Conservation (phyloP, 345 rosid genomes). For the Boechera divaricarpa region DNA sequence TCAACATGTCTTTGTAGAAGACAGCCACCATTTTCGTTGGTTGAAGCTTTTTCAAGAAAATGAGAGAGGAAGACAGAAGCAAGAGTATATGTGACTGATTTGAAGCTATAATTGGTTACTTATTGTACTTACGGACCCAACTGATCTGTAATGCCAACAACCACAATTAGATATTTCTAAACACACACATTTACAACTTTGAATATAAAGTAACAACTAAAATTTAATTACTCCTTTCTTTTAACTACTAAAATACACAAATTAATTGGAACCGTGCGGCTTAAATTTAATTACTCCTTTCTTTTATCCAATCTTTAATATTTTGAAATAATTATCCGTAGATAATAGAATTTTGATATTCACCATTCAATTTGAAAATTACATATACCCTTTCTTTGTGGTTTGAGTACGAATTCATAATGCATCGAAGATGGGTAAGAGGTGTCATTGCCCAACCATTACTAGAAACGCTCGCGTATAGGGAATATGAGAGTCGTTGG, state of each 20-base stretch:
- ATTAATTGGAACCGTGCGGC: constrained; percentile 4
- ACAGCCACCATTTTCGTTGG: constrained; percentile 45
- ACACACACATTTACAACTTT: background rate
- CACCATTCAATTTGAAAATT: too few species aligned
- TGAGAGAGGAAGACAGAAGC: constrained; percentile 21
- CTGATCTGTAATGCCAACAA: constrained; percentile 42
- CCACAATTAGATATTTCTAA: constrained; percentile 24
- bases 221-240: background rate
- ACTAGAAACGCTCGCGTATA: background rate
- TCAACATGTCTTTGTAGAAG: constrained; percentile 48
- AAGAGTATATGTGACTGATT: constrained; percentile 19
- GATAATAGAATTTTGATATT: too few species aligned
- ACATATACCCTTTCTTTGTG: background rate
- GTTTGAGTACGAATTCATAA: background rate
- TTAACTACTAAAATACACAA: background rate
- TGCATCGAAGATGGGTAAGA: background rate
- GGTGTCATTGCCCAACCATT: background rate
- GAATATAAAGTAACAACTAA: background rate
- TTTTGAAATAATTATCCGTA: too few species aligned
- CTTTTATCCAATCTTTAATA: too few species aligned
- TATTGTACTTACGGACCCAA: constrained; percentile 40
- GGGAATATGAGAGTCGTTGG: constrained; percentile 13
- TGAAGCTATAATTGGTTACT: constrained; percentile 32
- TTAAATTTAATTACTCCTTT: too few species aligned
- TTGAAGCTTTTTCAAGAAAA: constrained; percentile 20